Evolutionary conservation across 2,329 filamentous ascomycete genomes (phyloP), one percentile per base, ranked within the genome.

Genomic region (Diaporthe citriasiana): DNA sequence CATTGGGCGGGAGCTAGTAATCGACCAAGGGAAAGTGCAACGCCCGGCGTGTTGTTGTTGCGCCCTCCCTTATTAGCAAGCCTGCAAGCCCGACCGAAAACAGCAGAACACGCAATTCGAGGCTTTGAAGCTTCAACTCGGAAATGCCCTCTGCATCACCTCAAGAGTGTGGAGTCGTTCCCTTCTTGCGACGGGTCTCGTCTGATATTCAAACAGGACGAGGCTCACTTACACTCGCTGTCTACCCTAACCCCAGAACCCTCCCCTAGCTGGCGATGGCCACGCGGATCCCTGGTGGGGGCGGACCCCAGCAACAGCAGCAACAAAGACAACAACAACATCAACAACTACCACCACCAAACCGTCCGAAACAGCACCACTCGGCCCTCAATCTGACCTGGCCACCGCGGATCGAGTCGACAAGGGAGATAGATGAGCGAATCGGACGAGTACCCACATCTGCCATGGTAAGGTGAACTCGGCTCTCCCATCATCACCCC

Each of bases 401-500:
- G 69, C 69, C 56, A 25, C 47, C 47, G 45, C 35, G n/a, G 50
- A 33, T 40, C 45, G 56, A 71, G 56, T 63, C 69, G 9, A 71
- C 45, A n/a, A 63, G 47, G 27, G 55, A 51, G 15, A 59, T 72
- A 30, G 59, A 72, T 27, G 33, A 35, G 3, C 55, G 35, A 25
- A 38, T 72, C 8, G 60, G 73, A 53, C 53, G 60, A 22, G 45
- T n/a, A n/a, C 70, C 63, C 7, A 33, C 50, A 30, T 50, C 38
- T 19, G 53, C 45, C 33, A 74, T 74, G 73, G 73, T 74, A 38
- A 53, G 59, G 59, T 50, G 25, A 50, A 50, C 22, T 12, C 45
- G 8, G 22, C 65, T 27, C 12, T 8, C 19, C 38, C 3, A 8
- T n/a, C 42, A 10, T 45, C 9, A 3, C 53, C 27, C 15, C n/a